Percentiles rank a stretch among this genome's conserved stretches.
These are phyloP conservation scores for Phytophthora meadii DNA, from an alignment of 352 stramenopile genomes.

Conservation along the genomic window DNA sequence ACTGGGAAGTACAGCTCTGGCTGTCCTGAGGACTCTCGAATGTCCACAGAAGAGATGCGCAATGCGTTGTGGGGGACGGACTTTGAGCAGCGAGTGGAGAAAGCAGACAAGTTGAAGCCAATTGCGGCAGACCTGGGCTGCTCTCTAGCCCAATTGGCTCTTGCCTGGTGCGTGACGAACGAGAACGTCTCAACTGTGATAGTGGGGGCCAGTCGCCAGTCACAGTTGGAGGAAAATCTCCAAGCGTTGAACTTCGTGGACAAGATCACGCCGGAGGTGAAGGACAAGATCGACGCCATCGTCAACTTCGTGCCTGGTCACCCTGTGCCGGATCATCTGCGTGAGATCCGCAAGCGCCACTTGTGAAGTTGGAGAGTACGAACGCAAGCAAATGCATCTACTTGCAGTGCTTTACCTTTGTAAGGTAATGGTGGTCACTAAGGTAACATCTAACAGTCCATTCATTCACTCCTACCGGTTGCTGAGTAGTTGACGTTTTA, in stretches of 20 bases:
- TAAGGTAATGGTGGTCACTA: too few species aligned
- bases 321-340: background rate
- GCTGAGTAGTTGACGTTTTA: too few species aligned
- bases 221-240: conserved; percentile 16
- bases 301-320: conserved; percentile 2
- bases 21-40: background rate
- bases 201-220: background rate
- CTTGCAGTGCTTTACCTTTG: too few species aligned
- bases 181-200: background rate
- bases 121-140: background rate
- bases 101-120: background rate
- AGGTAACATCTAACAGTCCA: too few species aligned
- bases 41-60: background rate
- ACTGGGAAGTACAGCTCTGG: conserved; percentile 62
- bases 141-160: background rate
- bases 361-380: background rate
- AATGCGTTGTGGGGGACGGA: background rate
- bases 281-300: conserved; percentile 11
- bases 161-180: background rate
- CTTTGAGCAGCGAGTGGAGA: background rate
- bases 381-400: too few species aligned
- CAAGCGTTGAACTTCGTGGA: conserved; percentile 6
- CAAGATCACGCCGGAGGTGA: conserved; percentile 21
- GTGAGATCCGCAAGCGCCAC: conserved; percentile 1
- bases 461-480: too few species aligned